Evolutionary conservation across 805 yeast species (phyloP).

Genomic region (Suhomyces xylopsoci): DNA sequence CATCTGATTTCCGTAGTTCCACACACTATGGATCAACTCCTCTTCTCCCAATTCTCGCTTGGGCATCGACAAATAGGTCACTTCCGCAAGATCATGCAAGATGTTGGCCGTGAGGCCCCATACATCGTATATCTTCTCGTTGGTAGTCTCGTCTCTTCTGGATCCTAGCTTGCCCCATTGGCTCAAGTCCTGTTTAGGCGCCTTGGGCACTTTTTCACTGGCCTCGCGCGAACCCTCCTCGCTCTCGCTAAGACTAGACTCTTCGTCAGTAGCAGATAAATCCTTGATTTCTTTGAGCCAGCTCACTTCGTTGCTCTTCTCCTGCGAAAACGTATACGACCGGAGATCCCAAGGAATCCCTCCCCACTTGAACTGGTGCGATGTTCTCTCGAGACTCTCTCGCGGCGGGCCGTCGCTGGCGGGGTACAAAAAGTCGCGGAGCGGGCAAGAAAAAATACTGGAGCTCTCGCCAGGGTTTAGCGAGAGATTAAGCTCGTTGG

Average conservation of each 20-base stretch:
- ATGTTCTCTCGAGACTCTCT: constrained; percentile 32
- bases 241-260: constrained; percentile 14
- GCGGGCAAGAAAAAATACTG: constrained; percentile 66
- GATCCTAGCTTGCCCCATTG: constrained; percentile 42
- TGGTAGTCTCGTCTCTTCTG: constrained; percentile 33
- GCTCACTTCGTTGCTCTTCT: constrained; percentile 50
- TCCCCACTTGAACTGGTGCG: constrained; percentile 58
- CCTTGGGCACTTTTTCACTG: constrained; percentile 3
- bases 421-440: constrained; percentile 53
- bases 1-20: constrained; percentile 56
- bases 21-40: constrained; percentile 56
- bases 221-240: constrained; percentile 10
- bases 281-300: constrained; percentile 61
- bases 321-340: constrained; percentile 58
- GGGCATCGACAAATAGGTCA: constrained; percentile 34
- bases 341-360: constrained; percentile 65
- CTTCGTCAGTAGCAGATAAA: constrained; percentile 59
- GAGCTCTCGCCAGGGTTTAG: constrained; percentile 79
- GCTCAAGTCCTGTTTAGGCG: constrained; percentile 15
- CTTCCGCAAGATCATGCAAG: constrained; percentile 63
- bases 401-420: constrained; percentile 12
- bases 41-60: constrained; percentile 54
- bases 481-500: constrained; percentile 23
- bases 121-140: constrained; percentile 59
- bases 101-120: constrained; percentile 86